Evolutionary conservation across 2,329 filamentous ascomycete species (phyloP).

Genomic region (Atkinsonella hypoxylon): DNA sequence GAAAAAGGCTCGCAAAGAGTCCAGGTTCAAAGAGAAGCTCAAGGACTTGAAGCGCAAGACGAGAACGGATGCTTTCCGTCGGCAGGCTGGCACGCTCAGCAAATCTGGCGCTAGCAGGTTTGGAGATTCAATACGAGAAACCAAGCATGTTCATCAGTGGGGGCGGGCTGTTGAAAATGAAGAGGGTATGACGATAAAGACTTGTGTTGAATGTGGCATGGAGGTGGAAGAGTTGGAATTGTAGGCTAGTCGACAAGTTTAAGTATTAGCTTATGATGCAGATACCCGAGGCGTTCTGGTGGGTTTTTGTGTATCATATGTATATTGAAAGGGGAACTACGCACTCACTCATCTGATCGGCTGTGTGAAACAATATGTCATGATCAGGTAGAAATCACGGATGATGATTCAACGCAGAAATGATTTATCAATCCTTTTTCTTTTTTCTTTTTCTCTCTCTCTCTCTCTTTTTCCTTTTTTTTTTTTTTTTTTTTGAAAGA

Average conservation of each 20-base stretch:
- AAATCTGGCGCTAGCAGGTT: constrained; percentile 47
- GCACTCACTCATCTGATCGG: neutral
- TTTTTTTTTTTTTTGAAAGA: no score
- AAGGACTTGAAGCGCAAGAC: constrained; percentile 88
- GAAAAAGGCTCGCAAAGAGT: constrained; percentile 77
- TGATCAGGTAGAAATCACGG: no score
- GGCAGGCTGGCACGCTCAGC: constrained; percentile 50
- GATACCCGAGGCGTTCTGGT: constrained; percentile 2
- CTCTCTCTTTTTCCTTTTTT: no score
- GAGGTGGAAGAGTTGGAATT: constrained; percentile 68
- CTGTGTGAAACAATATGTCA: no score
- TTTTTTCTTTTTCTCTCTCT: no score
- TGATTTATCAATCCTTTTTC: no score
- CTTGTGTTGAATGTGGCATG: constrained; percentile 63
- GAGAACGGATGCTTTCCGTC: constrained; percentile 75
- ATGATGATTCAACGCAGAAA: no score
- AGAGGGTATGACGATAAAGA: constrained; percentile 69
- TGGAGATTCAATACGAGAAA: constrained; percentile 60
- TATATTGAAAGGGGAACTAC: neutral
- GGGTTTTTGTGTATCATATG: neutral
- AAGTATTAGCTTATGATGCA: no score
- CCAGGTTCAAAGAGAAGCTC: constrained; percentile 83
- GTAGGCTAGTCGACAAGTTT: constrained; percentile 15
- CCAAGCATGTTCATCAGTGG: constrained; percentile 84
- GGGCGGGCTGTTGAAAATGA: constrained; percentile 56